Conservation (phyloP, 1,284 basidiomycete genomes). For the Ceraceosorus guamensis region DNA sequence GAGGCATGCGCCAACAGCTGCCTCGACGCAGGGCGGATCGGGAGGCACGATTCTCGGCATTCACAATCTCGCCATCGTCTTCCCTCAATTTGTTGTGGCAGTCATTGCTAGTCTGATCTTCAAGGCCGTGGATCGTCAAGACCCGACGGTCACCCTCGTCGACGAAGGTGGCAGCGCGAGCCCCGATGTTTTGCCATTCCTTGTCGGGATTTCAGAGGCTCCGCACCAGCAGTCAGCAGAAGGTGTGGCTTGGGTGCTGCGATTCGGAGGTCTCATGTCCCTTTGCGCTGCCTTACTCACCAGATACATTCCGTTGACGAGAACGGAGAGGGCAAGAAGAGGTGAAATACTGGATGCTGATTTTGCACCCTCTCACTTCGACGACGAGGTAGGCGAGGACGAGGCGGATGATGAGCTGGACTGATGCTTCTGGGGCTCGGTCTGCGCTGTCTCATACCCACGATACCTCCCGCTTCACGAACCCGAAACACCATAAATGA, state of each 20-base stretch:
- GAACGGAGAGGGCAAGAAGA: slow-evolving; percentile 13
- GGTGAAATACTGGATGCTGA: background rate
- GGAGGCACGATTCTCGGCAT: slow-evolving; percentile 92
- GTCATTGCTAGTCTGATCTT: slow-evolving; percentile 84
- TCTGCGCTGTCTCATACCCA: too few species aligned
- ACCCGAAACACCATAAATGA: too few species aligned
- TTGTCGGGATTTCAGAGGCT: too few species aligned
- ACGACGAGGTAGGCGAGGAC: background rate
- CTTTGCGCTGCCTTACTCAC: slow-evolving; percentile 35
- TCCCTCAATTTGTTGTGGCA: slow-evolving; percentile 56
- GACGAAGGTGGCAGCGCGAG: too few species aligned
- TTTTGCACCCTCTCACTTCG: background rate
- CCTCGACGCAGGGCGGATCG: background rate
- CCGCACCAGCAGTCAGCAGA: slow-evolving; percentile 26
- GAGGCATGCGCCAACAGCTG: too few species aligned
- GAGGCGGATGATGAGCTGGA: background rate
- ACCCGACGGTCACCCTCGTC: too few species aligned
- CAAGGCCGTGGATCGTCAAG: slow-evolving; percentile 48
- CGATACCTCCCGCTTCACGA: too few species aligned
- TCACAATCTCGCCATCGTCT: slow-evolving; percentile 68
- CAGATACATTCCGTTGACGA: slow-evolving; percentile 32
- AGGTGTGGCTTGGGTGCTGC: slow-evolving; percentile 75
- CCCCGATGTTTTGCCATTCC: too few species aligned
- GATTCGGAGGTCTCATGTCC: slow-evolving; percentile 69
- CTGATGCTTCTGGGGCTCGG: too few species aligned